phyloP scores from a whole-genome alignment of 31 red algal genomes.

The Porphyra umbilicalis region DNA sequence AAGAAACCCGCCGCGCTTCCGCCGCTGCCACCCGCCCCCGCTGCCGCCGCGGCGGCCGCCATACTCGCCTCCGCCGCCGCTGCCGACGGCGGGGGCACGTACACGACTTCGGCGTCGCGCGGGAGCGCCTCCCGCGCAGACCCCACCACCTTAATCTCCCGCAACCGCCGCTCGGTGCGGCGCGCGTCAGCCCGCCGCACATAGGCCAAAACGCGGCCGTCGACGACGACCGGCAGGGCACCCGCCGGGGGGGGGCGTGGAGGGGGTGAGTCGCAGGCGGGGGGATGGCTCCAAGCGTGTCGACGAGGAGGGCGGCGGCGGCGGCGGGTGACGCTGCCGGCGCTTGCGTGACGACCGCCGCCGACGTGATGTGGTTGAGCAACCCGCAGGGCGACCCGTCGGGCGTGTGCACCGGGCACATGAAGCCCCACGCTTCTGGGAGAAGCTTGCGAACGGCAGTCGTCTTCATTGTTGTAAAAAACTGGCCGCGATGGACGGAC shows the following conservation, averaged over 20 bases:
- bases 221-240: conserved; percentile 63
- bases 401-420: conserved; percentile 95
- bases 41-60: not conserved
- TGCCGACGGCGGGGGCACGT: conserved; percentile 9
- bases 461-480: conserved; percentile 56
- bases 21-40: not conserved
- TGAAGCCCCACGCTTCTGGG: conserved; percentile 94
- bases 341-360: conserved; percentile 37
- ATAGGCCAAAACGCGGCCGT: conserved; percentile 81
- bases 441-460: conserved; percentile 77
- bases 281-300: conserved; percentile 30
- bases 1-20: conserved; percentile 25
- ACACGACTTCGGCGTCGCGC: conserved; percentile 28
- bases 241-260: conserved; percentile 18
- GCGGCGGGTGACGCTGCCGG: conserved; percentile 9
- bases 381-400: conserved; percentile 92
- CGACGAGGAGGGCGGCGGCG: conserved; percentile 42
- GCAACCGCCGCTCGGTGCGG: conserved; percentile 17
- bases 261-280: conserved; percentile 34
- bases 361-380: conserved; percentile 70
- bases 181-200: conserved; percentile 19
- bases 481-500: conserved; percentile 85
- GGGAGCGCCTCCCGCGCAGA: conserved; percentile 11
- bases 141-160: conserved; percentile 45
- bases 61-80: not conserved